Conservation (phyloP, 1,284 basidiomycete genomes). For the Sparassis latifolia region DNA sequence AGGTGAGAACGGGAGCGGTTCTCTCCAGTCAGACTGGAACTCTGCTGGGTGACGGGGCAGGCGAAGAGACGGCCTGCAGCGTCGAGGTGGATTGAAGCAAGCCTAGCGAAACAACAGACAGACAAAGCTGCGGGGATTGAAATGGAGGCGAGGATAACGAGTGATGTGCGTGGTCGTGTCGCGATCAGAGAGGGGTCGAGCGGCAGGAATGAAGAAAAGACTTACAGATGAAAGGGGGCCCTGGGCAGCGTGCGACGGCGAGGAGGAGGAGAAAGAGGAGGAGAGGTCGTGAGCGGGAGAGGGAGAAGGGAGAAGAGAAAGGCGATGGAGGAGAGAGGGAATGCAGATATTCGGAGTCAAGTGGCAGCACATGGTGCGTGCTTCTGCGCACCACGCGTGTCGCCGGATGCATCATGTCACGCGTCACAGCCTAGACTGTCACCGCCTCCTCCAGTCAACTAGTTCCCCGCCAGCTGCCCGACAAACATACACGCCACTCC, state of each 20-base stretch:
- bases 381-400: constrained; percentile 20
- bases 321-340: constrained; percentile 18
- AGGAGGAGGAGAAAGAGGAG: constrained; percentile 9
- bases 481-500: background rate
- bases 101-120: constrained; percentile 22
- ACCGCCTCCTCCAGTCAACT: too few species aligned
- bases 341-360: constrained; percentile 9
- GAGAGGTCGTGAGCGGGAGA: constrained; percentile 7
- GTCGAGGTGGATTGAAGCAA: constrained; percentile 18
- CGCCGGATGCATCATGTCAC: constrained; percentile 4
- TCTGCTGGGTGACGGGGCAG: constrained; percentile 4
- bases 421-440: too few species aligned
- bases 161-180: constrained; percentile 8
- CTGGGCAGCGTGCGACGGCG: constrained; percentile 11
- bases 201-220: background rate
- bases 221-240: constrained; percentile 9
- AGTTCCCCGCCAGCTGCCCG: too few species aligned
- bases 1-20: constrained; percentile 15
- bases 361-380: constrained; percentile 20
- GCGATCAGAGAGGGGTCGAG: constrained; percentile 6
- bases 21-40: constrained; percentile 16
- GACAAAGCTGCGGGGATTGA: constrained; percentile 22
- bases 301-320: constrained; percentile 15
- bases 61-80: constrained; percentile 10
- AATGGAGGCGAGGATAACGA: constrained; percentile 15